Percentiles rank a stretch among this genome's conserved stretches.
phyloP scores from a whole-genome alignment of 495 filamentous ascomycete genomes.

The Amphirosellinia nigrospora region DNA sequence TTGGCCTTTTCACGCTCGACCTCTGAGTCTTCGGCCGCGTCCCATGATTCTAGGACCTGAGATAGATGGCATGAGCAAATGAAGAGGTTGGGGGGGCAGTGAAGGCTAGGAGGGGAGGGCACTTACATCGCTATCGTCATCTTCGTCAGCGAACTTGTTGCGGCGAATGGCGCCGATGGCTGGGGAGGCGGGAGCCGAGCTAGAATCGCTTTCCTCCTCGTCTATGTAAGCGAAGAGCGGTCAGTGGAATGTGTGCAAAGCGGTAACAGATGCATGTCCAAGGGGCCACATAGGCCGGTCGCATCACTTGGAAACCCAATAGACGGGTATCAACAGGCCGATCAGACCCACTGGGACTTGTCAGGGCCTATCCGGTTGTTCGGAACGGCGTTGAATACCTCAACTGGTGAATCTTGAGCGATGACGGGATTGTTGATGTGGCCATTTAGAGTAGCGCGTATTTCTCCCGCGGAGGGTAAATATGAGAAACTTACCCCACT shows the following conservation, averaged over 20 bases:
- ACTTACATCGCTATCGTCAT: constrained; percentile 83
- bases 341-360: constrained; percentile 22
- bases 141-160: constrained; percentile 83
- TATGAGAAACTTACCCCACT: constrained; percentile 44
- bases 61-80: constrained; percentile 18
- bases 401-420: constrained; percentile 15
- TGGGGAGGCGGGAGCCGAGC: constrained; percentile 65
- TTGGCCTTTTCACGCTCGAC: constrained; percentile 93
- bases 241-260: constrained; percentile 40
- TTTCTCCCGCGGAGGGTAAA: constrained; percentile 7
- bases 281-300: constrained; percentile 22
- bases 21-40: constrained; percentile 95
- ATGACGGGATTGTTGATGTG: constrained; percentile 26
- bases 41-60: constrained; percentile 95
- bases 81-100: not conserved
- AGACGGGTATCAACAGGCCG: constrained; percentile 24
- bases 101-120: not conserved
- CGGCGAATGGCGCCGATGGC: constrained; percentile 59
- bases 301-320: constrained; percentile 32
- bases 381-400: constrained; percentile 17
- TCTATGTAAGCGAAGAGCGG: constrained; percentile 43
- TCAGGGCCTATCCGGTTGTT: constrained; percentile 16
- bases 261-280: constrained; percentile 8
- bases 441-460: constrained; percentile 27
- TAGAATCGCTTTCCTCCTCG: constrained; percentile 75